Percentiles rank a stretch among this genome's conserved stretches.
Evolutionary conservation across 306 rosid genomes (phyloP).

Genomic region (Malus asiatica): DNA sequence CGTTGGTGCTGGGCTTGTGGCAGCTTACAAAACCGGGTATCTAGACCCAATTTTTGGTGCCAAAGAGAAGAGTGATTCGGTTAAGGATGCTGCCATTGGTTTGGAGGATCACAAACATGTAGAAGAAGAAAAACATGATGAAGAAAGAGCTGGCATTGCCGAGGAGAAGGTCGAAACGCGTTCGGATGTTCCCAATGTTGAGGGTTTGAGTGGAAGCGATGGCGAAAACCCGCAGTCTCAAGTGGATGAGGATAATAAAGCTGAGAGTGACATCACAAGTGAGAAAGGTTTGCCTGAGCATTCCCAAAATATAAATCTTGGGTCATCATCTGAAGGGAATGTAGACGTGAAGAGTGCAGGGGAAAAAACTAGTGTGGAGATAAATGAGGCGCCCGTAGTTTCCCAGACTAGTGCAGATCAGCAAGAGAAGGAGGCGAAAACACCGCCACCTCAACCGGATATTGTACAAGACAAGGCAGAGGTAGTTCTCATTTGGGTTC

Average conservation of each 20-base stretch:
- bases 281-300: constrained; percentile 38
- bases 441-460: constrained; percentile 25
- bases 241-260: constrained; percentile 33
- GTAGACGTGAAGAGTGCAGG: constrained; percentile 29
- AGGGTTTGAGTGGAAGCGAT: constrained; percentile 29
- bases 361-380: constrained; percentile 9
- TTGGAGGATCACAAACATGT: constrained; percentile 15
- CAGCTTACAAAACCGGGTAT: constrained; percentile 66
- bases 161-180: constrained; percentile 43
- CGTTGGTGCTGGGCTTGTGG: constrained; percentile 58
- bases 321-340: constrained; percentile 23
- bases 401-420: constrained; percentile 26
- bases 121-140: constrained; percentile 27
- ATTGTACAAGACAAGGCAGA: constrained; percentile 32
- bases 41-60: constrained; percentile 43
- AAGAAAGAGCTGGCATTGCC: constrained; percentile 30
- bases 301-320: constrained; percentile 28
- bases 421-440: constrained; percentile 29
- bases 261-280: constrained; percentile 9
- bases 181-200: constrained; percentile 30
- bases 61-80: constrained; percentile 33
- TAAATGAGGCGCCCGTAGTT: constrained; percentile 31
- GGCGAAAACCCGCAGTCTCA: constrained; percentile 23
- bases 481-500: constrained; percentile 39
- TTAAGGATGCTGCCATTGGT: constrained; percentile 22